These are phyloP conservation scores for Sporothrix sp. DNA, from an alignment of 2,329 filamentous ascomycete species.

Conservation along the genomic window DNA sequence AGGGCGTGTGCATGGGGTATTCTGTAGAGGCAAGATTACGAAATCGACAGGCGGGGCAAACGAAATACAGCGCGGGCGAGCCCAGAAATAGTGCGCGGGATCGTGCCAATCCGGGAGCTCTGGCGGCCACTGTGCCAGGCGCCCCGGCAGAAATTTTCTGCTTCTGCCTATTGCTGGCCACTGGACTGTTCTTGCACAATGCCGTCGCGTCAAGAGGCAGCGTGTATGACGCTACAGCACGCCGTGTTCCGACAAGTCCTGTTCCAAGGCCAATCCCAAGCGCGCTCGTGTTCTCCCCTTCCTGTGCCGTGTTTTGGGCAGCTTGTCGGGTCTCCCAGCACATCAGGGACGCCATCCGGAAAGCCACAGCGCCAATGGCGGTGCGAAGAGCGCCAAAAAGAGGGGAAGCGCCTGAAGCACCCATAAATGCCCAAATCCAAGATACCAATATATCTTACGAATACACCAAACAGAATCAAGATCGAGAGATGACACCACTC, in stretches of 20 bases:
- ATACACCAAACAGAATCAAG: not conserved
- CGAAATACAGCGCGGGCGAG: not conserved
- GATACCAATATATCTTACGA: not conserved
- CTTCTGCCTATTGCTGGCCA: too few species aligned
- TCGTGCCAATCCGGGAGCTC: too few species aligned
- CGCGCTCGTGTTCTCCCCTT: too few species aligned
- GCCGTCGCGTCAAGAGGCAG: too few species aligned
- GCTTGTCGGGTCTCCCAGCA: not conserved
- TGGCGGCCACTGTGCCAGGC: too few species aligned
- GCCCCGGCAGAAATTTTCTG: too few species aligned
- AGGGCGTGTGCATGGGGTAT: not conserved
- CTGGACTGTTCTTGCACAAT: too few species aligned
- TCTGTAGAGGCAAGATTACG: not conserved
- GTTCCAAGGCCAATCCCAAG: too few species aligned
- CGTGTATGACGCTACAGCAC: too few species aligned
- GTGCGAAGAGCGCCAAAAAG: conserved; percentile 1
- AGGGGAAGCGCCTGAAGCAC: conserved; percentile 1
- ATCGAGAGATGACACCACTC: too few species aligned
- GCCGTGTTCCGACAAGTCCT: too few species aligned
- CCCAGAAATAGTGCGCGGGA: too few species aligned
- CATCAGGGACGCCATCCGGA: not conserved
- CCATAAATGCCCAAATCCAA: not conserved
- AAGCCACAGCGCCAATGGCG: not conserved
- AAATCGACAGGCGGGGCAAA: not conserved
- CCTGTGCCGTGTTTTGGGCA: not conserved